Percentiles rank a stretch among this genome's conserved stretches.
Conservation (phyloP, 1,284 basidiomycete genomes). For the Moesziomyces aphidis region DNA sequence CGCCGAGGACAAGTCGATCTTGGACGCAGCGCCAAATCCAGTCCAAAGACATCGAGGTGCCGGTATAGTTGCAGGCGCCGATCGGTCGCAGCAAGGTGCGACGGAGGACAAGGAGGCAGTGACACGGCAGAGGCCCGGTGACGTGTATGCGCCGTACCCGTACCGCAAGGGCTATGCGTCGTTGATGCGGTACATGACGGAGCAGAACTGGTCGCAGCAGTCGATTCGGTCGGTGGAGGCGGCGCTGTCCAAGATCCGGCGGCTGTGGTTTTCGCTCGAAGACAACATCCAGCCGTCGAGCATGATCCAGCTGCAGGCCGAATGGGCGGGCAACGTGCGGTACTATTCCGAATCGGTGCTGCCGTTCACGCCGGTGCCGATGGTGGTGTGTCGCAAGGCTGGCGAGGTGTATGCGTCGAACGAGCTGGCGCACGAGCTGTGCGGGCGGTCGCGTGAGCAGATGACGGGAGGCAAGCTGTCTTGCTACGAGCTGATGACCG, state of each 20-base stretch:
- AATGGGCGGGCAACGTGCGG: conserved; percentile 50
- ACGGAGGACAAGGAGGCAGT: conserved; percentile 4
- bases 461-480: conserved; percentile 38
- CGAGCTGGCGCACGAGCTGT: conserved; percentile 37
- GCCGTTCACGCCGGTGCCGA: conserved; percentile 41
- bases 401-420: conserved; percentile 50
- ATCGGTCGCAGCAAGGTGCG: neutral
- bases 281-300: conserved; percentile 51
- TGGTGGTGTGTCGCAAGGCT: conserved; percentile 50
- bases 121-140: conserved; percentile 22
- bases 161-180: conserved; percentile 50
- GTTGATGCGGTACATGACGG: conserved; percentile 48
- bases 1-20: neutral
- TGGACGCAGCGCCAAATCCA: neutral
- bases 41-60: no score
- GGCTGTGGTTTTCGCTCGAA: conserved; percentile 50
- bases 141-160: conserved; percentile 45
- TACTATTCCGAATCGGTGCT: conserved; percentile 47
- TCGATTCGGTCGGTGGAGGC: conserved; percentile 47
- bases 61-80: neutral
- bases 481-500: conserved; percentile 53
- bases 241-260: conserved; percentile 39
- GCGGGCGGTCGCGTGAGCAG: conserved; percentile 24
- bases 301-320: conserved; percentile 49
- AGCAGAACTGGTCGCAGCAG: conserved; percentile 44